A percentile compares a stretch with the other conserved stretches of the same genome.
These are phyloP conservation scores for Cornus kousa DNA, from an alignment of 148 eudicot genomes.

Conservation along the genomic window DNA sequence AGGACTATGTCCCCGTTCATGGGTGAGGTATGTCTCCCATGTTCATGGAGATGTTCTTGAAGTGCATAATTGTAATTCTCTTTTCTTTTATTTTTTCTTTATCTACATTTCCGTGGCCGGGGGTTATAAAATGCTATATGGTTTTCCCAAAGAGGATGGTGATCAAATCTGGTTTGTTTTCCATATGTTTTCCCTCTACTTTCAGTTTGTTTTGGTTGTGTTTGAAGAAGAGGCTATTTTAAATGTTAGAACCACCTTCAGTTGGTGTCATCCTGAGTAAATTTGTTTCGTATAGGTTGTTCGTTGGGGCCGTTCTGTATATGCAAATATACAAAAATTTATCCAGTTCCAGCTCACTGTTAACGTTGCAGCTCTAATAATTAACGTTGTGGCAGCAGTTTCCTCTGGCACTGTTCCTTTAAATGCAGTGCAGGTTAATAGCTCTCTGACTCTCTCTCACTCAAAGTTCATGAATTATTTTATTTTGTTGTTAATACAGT, in stretches of 20 bases:
- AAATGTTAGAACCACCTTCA: not conserved
- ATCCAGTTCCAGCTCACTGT: slow-evolving; percentile 99
- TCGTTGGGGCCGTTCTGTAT: slow-evolving; percentile 95
- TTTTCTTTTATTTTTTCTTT: no score
- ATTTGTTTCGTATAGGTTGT: slow-evolving; percentile 59
- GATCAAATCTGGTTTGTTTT: not conserved
- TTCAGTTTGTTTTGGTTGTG: not conserved
- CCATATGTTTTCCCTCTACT: not conserved
- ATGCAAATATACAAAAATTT: slow-evolving; percentile 91
- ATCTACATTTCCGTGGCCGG: no score
- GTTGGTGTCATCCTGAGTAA: not conserved
- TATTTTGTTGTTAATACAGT: not conserved
- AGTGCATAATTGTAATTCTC: no score
- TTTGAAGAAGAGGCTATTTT: not conserved
- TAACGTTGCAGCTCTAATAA: slow-evolving; percentile 86
- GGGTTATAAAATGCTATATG: no score
- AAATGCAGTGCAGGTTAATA: slow-evolving; percentile 76
- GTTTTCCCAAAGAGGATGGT: not conserved
- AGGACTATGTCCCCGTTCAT: no score
- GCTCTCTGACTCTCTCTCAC: not conserved
- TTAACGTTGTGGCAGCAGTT: slow-evolving; percentile 87
- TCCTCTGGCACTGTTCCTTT: slow-evolving; percentile 84
- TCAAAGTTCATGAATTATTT: not conserved
- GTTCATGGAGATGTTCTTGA: no score
- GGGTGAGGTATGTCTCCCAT: no score